Evolutionary conservation across 2,329 filamentous ascomycete species (phyloP), one percentile per base, ranked within the genome.

Genomic region (Pseudogymnoascus sp.): DNA sequence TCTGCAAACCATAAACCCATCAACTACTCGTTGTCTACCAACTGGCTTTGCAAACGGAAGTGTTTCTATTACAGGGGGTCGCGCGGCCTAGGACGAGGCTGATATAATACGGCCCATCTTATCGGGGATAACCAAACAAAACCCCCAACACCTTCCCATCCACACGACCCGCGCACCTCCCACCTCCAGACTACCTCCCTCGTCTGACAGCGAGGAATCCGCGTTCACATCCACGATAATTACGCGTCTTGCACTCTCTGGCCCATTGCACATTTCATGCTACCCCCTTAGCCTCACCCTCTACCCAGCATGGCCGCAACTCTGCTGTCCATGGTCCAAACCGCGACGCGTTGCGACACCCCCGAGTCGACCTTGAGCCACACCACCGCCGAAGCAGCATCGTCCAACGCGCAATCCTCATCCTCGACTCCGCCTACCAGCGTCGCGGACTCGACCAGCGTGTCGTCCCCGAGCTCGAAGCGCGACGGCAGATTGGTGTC

Each of bases 371-470:
- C 66, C 22, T 43, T 65, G 9, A 71, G 69, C 57, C 59, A 62
- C 34, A 65, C 67, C 43, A 70, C 69, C 25, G 67, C 67, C 61
- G 69, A 70, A 54, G 62, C 64, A 34, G 25, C 62, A 38, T 62
- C 64, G 30, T 65, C 67, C n/a, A 67, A 68, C 60, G 62, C 64
- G 60, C 65, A 65, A 60, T 69, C 68, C 37, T 70, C 69, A 25
- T 70, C 68, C 8, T 86, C 83, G 18, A 88, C 86, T 62, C 86
- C 86, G 54, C 84, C 85, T 22, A 89, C 86, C 57, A 88, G 83
- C 66, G 76, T 86, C 66, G 82, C 81, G 69, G 86, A 88, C 71
- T 79, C 77, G 67, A 78, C 77, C 63, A 87, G 84, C 73, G 75
- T 85, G 61, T 76, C 78, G 60, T 81, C 81, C 39, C 72, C 76